Evolutionary conservation across 2,329 filamentous ascomycete genomes (phyloP), one percentile per base, ranked within the genome.

Genomic region (Cryphonectria nitschkei): DNA sequence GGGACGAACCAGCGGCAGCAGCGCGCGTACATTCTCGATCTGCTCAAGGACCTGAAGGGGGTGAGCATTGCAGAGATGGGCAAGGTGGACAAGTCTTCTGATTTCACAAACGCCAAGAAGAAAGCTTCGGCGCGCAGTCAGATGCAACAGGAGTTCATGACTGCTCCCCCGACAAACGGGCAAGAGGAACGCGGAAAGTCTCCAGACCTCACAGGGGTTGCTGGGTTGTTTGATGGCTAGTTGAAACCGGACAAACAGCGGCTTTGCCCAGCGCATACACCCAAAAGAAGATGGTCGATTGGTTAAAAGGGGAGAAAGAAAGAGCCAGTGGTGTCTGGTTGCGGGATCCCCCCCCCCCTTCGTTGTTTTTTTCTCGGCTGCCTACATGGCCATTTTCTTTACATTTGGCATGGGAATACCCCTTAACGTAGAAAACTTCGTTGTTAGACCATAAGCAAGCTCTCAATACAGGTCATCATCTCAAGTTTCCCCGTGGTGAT

Each of bases 11-110:
- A 90, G n/a, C 87, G 95, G 3, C 89, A 93, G 76, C 94, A 97
- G 81, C 86, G 95, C 29, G 92, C 90, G 0, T 83, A 97, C 34
- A 89, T 99, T 22, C 83, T 99, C 11, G 93, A 97, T 73, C 83
- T 99, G 22, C 84, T 99, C 32, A 93, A 94, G 75, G 91, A 94
- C 60, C 86, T 99, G 8, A 90, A 97, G 75, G 96, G 96, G 0
- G 91, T 98, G 7, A 95, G 94, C 76, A 93, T 99, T 69, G 93
- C 95, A 9, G 96, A 99, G 81, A 92, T 96, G 84, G 96, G 96
- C 37, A 96, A 93, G 80, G 89, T 99, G 8, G 84, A 82, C 67
- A 89, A 89, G 79, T 85, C 83, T 62, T 65, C 73, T 70, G n/a
- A 72, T n/a, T 37, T 68, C 26, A 64, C 67, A 13, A 58, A 46